Base-by-base conservation (phyloP, 208 protist species). In the Acanthamoeba triangularis region DNA sequence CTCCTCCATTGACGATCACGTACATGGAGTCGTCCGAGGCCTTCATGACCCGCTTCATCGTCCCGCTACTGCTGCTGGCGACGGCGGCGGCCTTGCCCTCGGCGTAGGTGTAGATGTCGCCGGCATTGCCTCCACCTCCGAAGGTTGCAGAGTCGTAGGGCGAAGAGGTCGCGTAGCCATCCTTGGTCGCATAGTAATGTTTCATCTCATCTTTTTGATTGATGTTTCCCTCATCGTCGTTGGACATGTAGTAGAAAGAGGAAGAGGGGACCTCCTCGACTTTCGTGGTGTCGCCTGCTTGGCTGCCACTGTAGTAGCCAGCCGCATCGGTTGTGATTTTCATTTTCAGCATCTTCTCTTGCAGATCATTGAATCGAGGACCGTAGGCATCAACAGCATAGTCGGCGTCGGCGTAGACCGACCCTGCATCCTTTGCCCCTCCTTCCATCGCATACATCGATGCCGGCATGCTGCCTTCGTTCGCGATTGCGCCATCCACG, bases 201-300 rank as follows among this genome's bases (percentile, higher is more conserved):
- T 78, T 41, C 30, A 16, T n/a, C 37, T 78, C 69, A 6, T n/a
- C 69, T 44, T 78, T 7, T 7, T 44, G 30, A 10, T 35, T 47
- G 33, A n/a, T n/a, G 69, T n/a, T 35, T 18, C 69, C n/a, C 74
- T 82, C 74, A 1, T 82, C 74, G 10, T 82, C 74, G 20, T 52
- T 35, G 74, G 41, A 37, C 74, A 82, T 82, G 74, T 82, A 82
- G 41, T 82, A 82, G 41, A 82, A 82, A 18, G 74, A 82, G 25
- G 74, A 82, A 35, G 41, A 25, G 74, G 74, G n/a, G n/a, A n/a
- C n/a, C n/a, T n/a, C n/a, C 25, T 11, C 65, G 67, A 7, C n/a
- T 0, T 18, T 76, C 35, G 61, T 67, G 37, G 16, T 67, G 61
- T 76, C 67, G 11, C 30, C 69, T 35, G 47, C 35, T 35, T 82